phyloP scores from a whole-genome alignment of 306 rosid species.

The Casuarina glauca region DNA sequence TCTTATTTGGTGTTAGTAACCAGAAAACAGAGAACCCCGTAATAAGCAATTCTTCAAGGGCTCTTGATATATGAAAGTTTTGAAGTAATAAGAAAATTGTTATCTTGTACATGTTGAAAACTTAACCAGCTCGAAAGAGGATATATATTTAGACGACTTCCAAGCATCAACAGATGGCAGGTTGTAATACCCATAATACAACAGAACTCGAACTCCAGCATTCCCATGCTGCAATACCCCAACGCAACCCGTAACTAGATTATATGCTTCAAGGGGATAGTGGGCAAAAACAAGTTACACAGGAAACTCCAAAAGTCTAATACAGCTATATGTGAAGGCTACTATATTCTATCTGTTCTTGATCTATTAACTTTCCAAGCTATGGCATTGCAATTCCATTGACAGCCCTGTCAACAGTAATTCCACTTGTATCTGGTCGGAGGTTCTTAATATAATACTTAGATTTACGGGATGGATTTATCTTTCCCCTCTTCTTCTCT shows the following conservation, averaged over 20 bases:
- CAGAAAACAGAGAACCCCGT: no score
- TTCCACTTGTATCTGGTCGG: slow-evolving; percentile 72
- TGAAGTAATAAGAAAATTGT: no score
- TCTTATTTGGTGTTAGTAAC: no score
- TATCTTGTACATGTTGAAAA: no score
- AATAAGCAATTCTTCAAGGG: no score
- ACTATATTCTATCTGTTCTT: neutral
- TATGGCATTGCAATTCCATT: slow-evolving; percentile 17
- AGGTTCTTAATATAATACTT: slow-evolving; percentile 90
- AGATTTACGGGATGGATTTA: slow-evolving; percentile 84
- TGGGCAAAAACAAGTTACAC: neutral
- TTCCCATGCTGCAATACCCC: neutral
- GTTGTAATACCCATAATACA: no score
- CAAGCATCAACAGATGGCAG: neutral
- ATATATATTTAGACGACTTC: neutral
- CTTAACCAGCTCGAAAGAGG: no score
- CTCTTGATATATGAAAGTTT: no score
- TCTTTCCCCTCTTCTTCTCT: slow-evolving; percentile 58
- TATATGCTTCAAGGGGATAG: neutral
- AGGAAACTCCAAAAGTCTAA: neutral
- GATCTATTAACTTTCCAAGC: neutral
- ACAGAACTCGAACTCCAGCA: no score
- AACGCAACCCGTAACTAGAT: neutral
- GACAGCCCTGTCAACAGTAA: slow-evolving; percentile 44
- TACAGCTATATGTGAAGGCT: neutral